Conservation (phyloP, 352 stramenopile genomes). For the Phytophthora sp. region DNA sequence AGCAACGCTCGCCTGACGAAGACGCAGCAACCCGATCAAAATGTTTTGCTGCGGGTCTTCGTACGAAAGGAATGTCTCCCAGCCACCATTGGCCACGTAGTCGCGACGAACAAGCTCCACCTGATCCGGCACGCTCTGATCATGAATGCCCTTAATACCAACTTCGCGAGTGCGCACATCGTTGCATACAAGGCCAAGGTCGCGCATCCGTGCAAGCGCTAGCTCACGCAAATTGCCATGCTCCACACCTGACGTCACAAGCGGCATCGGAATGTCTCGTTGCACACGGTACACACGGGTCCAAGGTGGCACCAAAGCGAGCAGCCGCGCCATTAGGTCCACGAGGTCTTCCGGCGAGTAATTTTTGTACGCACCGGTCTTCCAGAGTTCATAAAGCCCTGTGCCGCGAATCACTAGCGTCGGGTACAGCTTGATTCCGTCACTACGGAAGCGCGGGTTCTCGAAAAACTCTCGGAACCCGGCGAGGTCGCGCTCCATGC, state of each 20-base stretch:
- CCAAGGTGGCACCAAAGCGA: conserved; percentile 96
- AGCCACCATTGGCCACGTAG: conserved; percentile 96
- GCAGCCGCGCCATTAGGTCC: conserved; percentile 93
- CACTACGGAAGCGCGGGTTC: conserved; percentile 94
- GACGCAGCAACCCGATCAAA: conserved; percentile 94
- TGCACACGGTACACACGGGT: conserved; percentile 97
- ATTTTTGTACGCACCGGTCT: conserved; percentile 93
- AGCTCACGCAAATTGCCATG: conserved; percentile 96
- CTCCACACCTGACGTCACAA: conserved; percentile 96
- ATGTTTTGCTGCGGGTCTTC: conserved; percentile 97
- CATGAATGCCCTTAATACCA: conserved; percentile 97
- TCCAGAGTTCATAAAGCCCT: conserved; percentile 98
- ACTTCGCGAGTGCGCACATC: conserved; percentile 96
- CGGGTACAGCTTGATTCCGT: conserved; percentile 97
- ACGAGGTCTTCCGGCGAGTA: conserved; percentile 84
- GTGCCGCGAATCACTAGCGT: conserved; percentile 97
- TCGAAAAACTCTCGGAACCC: conserved; percentile 98
- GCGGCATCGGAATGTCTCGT: conserved; percentile 97
- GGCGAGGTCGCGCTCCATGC: conserved; percentile 94
- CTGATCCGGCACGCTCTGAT: conserved; percentile 92
- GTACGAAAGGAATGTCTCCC: conserved; percentile 97
- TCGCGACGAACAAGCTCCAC: conserved; percentile 97
- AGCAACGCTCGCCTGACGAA: conserved; percentile 88
- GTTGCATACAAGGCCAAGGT: conserved; percentile 92
- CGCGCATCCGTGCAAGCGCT: conserved; percentile 91